Conservation (phyloP, 768 basidiomycete genomes). For the Leccinum sublutescens region DNA sequence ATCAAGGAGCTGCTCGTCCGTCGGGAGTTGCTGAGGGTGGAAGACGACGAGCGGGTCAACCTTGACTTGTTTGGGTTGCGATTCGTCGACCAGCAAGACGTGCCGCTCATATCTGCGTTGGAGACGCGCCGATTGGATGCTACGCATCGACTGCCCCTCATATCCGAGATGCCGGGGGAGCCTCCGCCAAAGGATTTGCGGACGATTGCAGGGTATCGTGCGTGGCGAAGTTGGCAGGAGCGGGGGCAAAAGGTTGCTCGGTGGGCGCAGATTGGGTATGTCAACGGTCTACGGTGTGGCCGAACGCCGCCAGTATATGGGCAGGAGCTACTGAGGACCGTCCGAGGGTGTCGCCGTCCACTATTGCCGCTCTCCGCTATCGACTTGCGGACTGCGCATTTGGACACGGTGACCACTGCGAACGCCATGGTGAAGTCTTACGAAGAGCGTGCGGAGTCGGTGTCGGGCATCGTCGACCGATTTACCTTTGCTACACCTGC, state of each 20-base stretch:
- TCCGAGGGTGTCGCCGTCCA: constrained; percentile 39
- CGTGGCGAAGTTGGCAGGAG: constrained; percentile 47
- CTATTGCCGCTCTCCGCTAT: constrained; percentile 52
- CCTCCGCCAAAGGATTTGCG: constrained; percentile 73
- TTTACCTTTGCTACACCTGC: constrained; percentile 83
- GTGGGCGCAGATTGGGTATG: constrained; percentile 68
- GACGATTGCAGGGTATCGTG: constrained; percentile 69
- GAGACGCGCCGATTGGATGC: constrained; percentile 60
- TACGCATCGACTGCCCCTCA: constrained; percentile 51
- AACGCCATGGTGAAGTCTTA: constrained; percentile 64
- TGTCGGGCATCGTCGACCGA: constrained; percentile 52
- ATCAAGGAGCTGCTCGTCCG: constrained; percentile 88
- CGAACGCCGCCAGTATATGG: constrained; percentile 46
- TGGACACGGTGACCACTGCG: constrained; percentile 42
- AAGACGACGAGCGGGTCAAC: constrained; percentile 52
- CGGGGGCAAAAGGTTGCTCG: constrained; percentile 52
- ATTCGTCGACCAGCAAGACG: constrained; percentile 57
- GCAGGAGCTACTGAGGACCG: constrained; percentile 44
- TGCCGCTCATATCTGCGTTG: constrained; percentile 50
- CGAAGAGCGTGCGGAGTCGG: constrained; percentile 51
- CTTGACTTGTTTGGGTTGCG: constrained; percentile 63
- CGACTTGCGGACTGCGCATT: constrained; percentile 37
- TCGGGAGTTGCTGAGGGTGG: constrained; percentile 59
- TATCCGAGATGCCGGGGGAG: constrained; percentile 54
- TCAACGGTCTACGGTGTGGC: constrained; percentile 73